Percentiles rank a stretch among this genome's conserved stretches.
These are phyloP conservation scores for Saccharomycopsis sp. DNA, from an alignment of 805 yeast species.

Conservation along the genomic window DNA sequence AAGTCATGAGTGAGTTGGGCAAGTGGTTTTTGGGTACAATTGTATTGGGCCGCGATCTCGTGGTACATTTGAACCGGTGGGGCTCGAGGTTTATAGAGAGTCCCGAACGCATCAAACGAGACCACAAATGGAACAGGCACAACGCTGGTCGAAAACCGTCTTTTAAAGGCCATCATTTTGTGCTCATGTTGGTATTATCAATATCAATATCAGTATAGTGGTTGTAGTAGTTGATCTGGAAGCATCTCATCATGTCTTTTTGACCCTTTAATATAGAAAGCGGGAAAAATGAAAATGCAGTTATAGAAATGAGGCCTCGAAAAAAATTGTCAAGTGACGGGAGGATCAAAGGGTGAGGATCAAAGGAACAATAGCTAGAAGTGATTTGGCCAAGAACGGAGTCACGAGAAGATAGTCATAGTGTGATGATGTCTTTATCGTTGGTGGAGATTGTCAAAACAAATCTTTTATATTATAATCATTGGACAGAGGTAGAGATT, in stretches of 20 bases:
- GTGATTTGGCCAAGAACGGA: neutral
- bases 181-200: no score
- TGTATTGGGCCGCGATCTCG: constrained; percentile 40
- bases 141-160: neutral
- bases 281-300: neutral
- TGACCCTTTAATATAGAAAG: neutral
- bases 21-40: constrained; percentile 30
- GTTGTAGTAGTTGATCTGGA: no score
- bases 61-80: constrained; percentile 52
- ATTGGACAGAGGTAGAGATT: neutral
- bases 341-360: neutral
- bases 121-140: constrained; percentile 36
- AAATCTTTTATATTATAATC: constrained; percentile 5
- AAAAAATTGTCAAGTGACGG: neutral
- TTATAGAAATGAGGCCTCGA: neutral
- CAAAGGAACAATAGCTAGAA: neutral
- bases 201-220: no score
- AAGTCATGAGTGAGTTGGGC: constrained; percentile 26
- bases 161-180: neutral
- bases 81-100: constrained; percentile 50
- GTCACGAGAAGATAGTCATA: neutral
- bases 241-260: neutral
- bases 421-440: neutral
- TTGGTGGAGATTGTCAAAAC: constrained; percentile 3
- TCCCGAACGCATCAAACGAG: constrained; percentile 65